Conservation (phyloP, 2,329 filamentous ascomycete genomes). For the Didymella glomerata region DNA sequence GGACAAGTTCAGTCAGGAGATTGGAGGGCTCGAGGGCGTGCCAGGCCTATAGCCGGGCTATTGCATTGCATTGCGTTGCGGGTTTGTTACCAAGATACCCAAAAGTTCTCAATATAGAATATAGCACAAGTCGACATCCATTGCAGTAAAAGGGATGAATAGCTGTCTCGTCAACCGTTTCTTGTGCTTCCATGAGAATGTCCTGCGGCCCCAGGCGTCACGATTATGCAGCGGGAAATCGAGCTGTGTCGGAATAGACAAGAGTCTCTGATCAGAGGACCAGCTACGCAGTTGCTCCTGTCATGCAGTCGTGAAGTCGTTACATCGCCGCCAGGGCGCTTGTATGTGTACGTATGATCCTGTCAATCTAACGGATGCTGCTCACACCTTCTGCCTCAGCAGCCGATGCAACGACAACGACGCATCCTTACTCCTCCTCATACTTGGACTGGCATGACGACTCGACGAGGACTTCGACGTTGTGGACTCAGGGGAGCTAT, state of each 20-base stretch:
- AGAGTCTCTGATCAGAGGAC: neutral
- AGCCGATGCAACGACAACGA: slow-evolving; percentile 19
- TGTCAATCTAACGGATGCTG: neutral
- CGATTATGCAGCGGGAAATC: neutral
- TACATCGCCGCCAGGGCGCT: slow-evolving; percentile 3
- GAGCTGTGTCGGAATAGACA: neutral
- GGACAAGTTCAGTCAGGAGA: slow-evolving; percentile 77
- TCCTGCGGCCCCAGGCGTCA: neutral
- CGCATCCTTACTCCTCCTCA: slow-evolving; percentile 15
- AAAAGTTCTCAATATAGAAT: slow-evolving; percentile 4
- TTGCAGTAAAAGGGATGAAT: neutral
- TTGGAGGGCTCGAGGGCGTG: slow-evolving; percentile 68
- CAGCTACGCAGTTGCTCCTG: neutral
- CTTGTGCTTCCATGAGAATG: too few species aligned
- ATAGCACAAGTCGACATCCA: neutral
- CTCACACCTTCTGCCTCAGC: slow-evolving; percentile 19
- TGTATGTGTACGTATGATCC: neutral
- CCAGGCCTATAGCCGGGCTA: slow-evolving; percentile 50
- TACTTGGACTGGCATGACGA: slow-evolving; percentile 11
- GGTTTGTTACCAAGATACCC: slow-evolving; percentile 18
- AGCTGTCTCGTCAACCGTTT: neutral
- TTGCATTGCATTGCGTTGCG: slow-evolving; percentile 19
- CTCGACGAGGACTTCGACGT: slow-evolving; percentile 20
- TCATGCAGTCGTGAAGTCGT: slow-evolving; percentile 17
- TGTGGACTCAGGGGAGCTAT: slow-evolving; percentile 18